Conservation (phyloP, 148 eudicot genomes). For the Fagopyrum esculentum region DNA sequence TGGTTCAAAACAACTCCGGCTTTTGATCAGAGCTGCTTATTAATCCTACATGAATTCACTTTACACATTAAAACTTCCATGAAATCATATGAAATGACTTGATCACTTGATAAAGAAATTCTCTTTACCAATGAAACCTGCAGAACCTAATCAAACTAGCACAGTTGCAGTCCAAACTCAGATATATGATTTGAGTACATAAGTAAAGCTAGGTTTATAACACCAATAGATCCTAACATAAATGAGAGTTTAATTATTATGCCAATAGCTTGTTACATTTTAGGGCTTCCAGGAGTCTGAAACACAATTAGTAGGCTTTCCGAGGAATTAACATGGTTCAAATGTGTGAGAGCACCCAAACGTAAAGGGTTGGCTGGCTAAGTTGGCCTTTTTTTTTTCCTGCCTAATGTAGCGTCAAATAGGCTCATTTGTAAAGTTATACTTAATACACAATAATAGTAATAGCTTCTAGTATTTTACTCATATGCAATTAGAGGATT, state of each 20-base stretch:
- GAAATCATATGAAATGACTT: no score
- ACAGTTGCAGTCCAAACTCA: neutral
- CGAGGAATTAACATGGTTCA: neutral
- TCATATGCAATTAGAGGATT: neutral
- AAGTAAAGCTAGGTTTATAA: neutral
- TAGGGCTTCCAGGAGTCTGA: neutral
- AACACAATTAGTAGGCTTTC: neutral
- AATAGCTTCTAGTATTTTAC: neutral
- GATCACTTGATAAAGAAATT: neutral
- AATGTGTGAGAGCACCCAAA: neutral
- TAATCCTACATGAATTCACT: neutral
- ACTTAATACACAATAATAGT: no score
- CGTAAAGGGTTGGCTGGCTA: no score
- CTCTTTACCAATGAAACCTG: neutral
- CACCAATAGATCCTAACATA: neutral
- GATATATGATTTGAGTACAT: neutral
- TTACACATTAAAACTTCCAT: neutral
- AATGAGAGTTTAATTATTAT: no score
- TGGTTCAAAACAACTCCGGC: neutral
- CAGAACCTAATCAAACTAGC: neutral
- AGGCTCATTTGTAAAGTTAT: no score
- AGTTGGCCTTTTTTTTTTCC: no score
- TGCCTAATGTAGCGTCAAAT: no score
- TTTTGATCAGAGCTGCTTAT: neutral
- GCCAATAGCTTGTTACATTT: no score